A percentile compares a stretch with the other conserved stretches of the same genome.
phyloP scores from a whole-genome alignment of 2,329 filamentous ascomycete genomes.

The Pseudonectria buxi region DNA sequence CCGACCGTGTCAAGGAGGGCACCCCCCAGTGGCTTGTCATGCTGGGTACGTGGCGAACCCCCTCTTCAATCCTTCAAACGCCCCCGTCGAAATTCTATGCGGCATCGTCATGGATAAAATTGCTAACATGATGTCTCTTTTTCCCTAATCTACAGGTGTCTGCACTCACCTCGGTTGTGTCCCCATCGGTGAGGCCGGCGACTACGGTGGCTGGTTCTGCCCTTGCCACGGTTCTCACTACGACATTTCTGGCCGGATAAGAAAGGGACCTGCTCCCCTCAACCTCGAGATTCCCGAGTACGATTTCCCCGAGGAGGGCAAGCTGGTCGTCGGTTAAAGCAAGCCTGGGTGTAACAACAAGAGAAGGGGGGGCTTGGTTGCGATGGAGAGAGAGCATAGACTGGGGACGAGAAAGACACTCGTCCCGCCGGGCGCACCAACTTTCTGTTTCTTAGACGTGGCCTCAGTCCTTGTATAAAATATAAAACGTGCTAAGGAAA shows the following conservation, averaged over 20 bases:
- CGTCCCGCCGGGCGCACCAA: conserved; percentile 17
- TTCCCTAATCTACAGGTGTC: conserved; percentile 59
- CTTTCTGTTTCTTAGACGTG: conserved; percentile 30
- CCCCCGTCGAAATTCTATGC: not conserved
- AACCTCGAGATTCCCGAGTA: conserved; percentile 94
- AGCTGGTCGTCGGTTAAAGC: conserved; percentile 85
- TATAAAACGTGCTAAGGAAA: conserved; percentile 29
- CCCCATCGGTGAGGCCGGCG: conserved; percentile 96
- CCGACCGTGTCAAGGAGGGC: conserved; percentile 82
- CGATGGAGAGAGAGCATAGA: conserved; percentile 16
- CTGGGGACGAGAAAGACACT: conserved; percentile 9
- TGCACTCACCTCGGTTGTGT: conserved; percentile 99
- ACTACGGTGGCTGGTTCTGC: conserved; percentile 99
- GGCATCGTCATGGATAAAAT: not conserved
- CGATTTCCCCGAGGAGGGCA: conserved; percentile 85
- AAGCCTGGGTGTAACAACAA: conserved; percentile 22
- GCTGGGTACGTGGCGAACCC: conserved; percentile 59
- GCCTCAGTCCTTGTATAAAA: conserved; percentile 32
- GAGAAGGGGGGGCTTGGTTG: conserved; percentile 8
- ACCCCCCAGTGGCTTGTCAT: conserved; percentile 94
- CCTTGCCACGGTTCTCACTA: conserved; percentile 99
- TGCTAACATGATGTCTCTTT: conserved; percentile 8
- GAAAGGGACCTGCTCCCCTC: conserved; percentile 92
- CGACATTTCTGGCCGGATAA: conserved; percentile 97
- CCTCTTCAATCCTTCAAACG: not conserved